Evolutionary conservation across 2,329 filamentous ascomycete genomes (phyloP).

Genomic region (Elsinoe perseae): DNA sequence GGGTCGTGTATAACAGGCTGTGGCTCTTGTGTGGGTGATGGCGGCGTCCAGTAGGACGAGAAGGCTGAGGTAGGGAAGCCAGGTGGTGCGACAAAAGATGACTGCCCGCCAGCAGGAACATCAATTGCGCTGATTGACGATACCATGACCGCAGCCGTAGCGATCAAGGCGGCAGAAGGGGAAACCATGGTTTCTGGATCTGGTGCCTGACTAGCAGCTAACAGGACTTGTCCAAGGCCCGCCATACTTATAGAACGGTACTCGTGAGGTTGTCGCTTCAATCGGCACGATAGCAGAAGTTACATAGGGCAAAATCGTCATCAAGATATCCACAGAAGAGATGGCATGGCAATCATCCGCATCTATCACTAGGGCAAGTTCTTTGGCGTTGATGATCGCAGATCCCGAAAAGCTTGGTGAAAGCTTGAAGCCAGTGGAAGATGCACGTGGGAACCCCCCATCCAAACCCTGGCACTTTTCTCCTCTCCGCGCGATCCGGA

Average conservation of each 20-base stretch:
- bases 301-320: background rate
- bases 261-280: background rate
- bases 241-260: background rate
- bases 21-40: constrained; percentile 42
- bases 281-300: background rate
- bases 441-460: background rate
- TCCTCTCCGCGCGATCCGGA: background rate
- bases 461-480: background rate
- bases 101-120: constrained; percentile 15
- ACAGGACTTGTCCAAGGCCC: background rate
- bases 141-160: background rate
- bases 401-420: background rate
- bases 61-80: constrained; percentile 47
- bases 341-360: background rate
- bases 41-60: constrained; percentile 43
- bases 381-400: background rate
- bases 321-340: background rate
- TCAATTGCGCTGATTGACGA: background rate
- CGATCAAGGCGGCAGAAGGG: background rate
- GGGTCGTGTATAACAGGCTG: constrained; percentile 49
- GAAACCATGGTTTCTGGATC: background rate
- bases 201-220: background rate
- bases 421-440: background rate
- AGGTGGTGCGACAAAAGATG: constrained; percentile 37
- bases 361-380: background rate